Percentiles rank a stretch among this genome's conserved stretches.
phyloP scores from a whole-genome alignment of 495 filamentous ascomycete genomes.

The Penicillium diatomitis region DNA sequence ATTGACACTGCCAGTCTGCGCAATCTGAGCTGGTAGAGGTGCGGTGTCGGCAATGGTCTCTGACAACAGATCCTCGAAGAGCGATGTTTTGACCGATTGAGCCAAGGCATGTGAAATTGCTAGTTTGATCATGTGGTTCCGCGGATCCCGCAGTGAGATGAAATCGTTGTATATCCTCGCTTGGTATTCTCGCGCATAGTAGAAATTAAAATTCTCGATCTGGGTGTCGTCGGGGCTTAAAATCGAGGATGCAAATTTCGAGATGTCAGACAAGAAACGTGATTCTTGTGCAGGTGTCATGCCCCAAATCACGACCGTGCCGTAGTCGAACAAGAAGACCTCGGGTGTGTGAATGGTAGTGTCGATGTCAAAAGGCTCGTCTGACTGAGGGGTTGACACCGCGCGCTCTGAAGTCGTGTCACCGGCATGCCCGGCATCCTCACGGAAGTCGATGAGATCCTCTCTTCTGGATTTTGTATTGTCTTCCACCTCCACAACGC shows the following conservation, averaged over 20 bases:
- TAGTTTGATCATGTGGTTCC: conserved; percentile 95
- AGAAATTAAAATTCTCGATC: conserved; percentile 97
- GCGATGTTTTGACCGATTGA: conserved; percentile 91
- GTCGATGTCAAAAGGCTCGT: conserved; percentile 33
- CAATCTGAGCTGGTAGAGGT: conserved; percentile 82
- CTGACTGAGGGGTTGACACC: conserved; percentile 10
- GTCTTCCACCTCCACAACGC: conserved; percentile 48
- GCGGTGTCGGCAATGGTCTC: conserved; percentile 86
- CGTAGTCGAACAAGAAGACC: conserved; percentile 93
- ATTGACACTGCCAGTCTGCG: conserved; percentile 79
- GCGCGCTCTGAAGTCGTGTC: conserved; percentile 20
- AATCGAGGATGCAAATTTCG: conserved; percentile 92
- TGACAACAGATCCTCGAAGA: conserved; percentile 94
- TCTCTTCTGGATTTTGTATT: conserved; percentile 39
- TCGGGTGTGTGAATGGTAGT: conserved; percentile 82
- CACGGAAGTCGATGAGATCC: conserved; percentile 45
- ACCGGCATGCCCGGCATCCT: conserved; percentile 25
- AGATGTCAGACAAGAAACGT: conserved; percentile 82
- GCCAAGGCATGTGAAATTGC: conserved; percentile 92
- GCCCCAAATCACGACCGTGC: conserved; percentile 99
- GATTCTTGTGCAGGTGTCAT: conserved; percentile 81
- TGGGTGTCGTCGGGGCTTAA: conserved; percentile 80
- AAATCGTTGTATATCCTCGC: conserved; percentile 99
- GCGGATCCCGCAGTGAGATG: conserved; percentile 83
- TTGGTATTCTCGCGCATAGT: conserved; percentile 95